Evolutionary conservation across 169 alveolate genomes (phyloP).

Genomic region (Sarcocystis neurona): DNA sequence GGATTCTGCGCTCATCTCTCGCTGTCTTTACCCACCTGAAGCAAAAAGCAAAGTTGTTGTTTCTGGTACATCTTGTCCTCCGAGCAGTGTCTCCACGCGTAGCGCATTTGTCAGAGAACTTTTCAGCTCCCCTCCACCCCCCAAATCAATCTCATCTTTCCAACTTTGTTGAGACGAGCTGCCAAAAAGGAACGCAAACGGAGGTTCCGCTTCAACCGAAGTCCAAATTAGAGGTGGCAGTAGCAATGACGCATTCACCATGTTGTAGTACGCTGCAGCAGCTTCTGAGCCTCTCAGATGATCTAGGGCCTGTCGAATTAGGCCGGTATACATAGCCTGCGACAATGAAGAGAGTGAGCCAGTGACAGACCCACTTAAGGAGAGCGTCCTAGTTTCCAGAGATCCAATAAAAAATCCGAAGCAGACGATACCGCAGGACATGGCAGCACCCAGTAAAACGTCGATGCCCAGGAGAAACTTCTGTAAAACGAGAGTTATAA

Average conservation of each 20-base stretch:
- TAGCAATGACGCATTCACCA: conserved; percentile 34
- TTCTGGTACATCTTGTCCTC: no score
- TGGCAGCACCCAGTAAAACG: conserved; percentile 50
- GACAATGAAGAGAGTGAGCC: conserved; percentile 71
- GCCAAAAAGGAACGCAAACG: not conserved
- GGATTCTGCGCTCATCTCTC: no score
- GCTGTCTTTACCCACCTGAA: no score
- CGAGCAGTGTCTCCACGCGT: no score
- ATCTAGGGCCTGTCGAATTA: conserved; percentile 66
- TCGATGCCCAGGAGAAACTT: conserved; percentile 64
- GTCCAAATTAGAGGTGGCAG: conserved; percentile 29
- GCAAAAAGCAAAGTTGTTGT: no score
- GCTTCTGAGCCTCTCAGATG: conserved; percentile 35
- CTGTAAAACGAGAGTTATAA: conserved; percentile 68
- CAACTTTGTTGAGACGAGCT: not conserved
- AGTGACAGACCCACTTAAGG: conserved; percentile 60
- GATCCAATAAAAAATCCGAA: conserved; percentile 72
- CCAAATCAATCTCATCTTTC: no score
- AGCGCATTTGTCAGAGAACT: not conserved
- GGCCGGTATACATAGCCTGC: conserved; percentile 72
- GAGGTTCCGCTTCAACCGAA: not conserved
- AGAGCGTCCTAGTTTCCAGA: conserved; percentile 62
- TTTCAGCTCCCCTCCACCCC: not conserved
- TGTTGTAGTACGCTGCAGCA: conserved; percentile 31
- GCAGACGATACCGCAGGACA: conserved; percentile 70